These are phyloP conservation scores for Verticillium nubilum DNA, from an alignment of 2,329 filamentous ascomycete genomes.

Conservation along the genomic window DNA sequence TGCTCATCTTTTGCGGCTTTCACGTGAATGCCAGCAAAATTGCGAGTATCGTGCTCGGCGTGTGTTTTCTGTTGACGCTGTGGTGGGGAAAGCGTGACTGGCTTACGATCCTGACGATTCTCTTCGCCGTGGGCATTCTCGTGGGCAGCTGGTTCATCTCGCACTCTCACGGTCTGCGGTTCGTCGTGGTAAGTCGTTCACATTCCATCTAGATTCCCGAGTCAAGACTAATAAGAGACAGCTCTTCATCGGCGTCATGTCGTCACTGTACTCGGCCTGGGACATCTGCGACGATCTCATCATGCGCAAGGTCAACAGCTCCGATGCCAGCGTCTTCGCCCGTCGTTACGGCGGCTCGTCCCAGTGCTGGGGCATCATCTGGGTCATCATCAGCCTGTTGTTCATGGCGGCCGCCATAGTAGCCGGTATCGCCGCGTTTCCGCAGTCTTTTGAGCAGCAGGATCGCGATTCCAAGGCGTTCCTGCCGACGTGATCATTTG, in stretches of 20 bases:
- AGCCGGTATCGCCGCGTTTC: conserved; percentile 72
- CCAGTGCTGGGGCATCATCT: conserved; percentile 76
- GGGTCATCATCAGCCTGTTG: conserved; percentile 65
- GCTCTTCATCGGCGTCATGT: conserved; percentile 81
- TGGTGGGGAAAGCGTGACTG: conserved; percentile 80
- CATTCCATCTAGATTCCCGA: not conserved
- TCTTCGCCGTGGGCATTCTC: conserved; percentile 64
- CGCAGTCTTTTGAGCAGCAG: conserved; percentile 63
- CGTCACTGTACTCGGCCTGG: conserved; percentile 74
- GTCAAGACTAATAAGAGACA: conserved; percentile 17
- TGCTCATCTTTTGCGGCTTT: conserved; percentile 76
- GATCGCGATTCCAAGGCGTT: conserved; percentile 64
- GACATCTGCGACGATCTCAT: conserved; percentile 83
- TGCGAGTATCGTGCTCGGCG: conserved; percentile 66
- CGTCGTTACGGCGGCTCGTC: conserved; percentile 73
- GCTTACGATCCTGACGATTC: conserved; percentile 67
- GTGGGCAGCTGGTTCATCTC: conserved; percentile 76
- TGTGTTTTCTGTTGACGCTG: conserved; percentile 71
- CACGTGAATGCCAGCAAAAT: conserved; percentile 76
- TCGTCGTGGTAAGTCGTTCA: conserved; percentile 53
- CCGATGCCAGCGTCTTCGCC: conserved; percentile 74
- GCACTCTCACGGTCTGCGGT: conserved; percentile 68
- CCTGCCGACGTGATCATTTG: conserved; percentile 36
- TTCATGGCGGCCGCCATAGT: conserved; percentile 72
- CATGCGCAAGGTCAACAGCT: conserved; percentile 72